Conservation (phyloP, 2,329 filamentous ascomycete genomes). For the Cytospora paraplurivora region DNA sequence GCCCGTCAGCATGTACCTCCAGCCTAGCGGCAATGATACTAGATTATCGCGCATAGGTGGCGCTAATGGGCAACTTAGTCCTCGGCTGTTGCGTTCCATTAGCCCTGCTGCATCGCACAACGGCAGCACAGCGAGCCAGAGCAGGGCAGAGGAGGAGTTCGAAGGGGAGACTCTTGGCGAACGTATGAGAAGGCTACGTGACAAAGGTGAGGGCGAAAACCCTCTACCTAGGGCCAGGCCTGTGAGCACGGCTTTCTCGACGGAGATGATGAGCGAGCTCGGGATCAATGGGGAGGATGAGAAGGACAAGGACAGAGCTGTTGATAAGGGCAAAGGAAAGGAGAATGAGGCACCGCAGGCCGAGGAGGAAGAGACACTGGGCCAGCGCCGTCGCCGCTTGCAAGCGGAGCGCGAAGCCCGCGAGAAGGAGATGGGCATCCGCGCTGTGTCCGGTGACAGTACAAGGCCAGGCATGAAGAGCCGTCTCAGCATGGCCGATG, state of each 20-base stretch:
- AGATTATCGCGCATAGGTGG: slow-evolving; percentile 23
- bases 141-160: slow-evolving; percentile 49
- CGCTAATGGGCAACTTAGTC: slow-evolving; percentile 29
- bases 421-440: slow-evolving; percentile 53
- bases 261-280: slow-evolving; percentile 68
- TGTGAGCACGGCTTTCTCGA: slow-evolving; percentile 67
- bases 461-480: slow-evolving; percentile 39
- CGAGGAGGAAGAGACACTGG: slow-evolving; percentile 75
- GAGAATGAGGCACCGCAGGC: slow-evolving; percentile 35
- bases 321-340: slow-evolving; percentile 35
- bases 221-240: slow-evolving; percentile 56
- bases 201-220: slow-evolving; percentile 51
- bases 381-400: slow-evolving; percentile 72
- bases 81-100: slow-evolving; percentile 20
- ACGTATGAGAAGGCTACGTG: slow-evolving; percentile 65
- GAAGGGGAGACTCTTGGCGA: slow-evolving; percentile 69
- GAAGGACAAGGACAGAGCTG: slow-evolving; percentile 34
- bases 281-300: slow-evolving; percentile 51
- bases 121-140: slow-evolving; percentile 34
- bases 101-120: slow-evolving; percentile 28
- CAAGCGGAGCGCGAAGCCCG: slow-evolving; percentile 70
- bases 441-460: slow-evolving; percentile 33
- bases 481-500: slow-evolving; percentile 61
- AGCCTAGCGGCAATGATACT: slow-evolving; percentile 24
- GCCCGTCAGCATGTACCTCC: slow-evolving; percentile 37